Evolutionary conservation across 805 yeast genomes (phyloP), one percentile per base, ranked within the genome.

Genomic region (Jamesozyma lodderae): DNA sequence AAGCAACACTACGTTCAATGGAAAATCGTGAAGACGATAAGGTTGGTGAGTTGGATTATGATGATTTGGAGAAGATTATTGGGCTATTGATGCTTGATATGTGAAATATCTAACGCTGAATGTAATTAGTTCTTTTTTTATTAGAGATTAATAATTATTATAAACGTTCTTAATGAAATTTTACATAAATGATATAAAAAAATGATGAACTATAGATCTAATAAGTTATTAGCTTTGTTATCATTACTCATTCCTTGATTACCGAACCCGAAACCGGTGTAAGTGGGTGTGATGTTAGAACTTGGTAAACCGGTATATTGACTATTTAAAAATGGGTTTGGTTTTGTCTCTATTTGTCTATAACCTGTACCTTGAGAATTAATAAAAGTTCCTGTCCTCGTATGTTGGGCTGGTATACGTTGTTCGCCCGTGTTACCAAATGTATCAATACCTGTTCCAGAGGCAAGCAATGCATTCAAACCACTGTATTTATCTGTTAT

Each of bases 221-320:
- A 25, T 33, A 42, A 25, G 57, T 36, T 51, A 56, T 37, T 53
- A 58, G 42, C 51, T 41, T 36, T 51, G 51, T 44, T 57, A 37
- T 38, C 19, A 17, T n/a, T 34, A 17, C 22, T 28, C 11, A 28
- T 30, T 11, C 60, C 62, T 45, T 79, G 85, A 49, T 87, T 88
- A 35, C 96, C 96, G 62, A 88, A 88, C 1, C 97, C 97, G 55
- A 77, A 87, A 2, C 97, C 97, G 2, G 97, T 88, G 53, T 82
- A 79, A 3, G 92, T 78, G 5, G 95, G 88, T 35, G 80, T 76
- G 42, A 86, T 72, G 20, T 66, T 35, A 11, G 83, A 68, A 24
- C 78, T 68, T 22, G 83, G 78, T 23, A 79, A 70, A 23, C 87
- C 87, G 0, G 85, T 79, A 55, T 77, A 82, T 55, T 86, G 94